Conservation (phyloP, 1,284 basidiomycete genomes). For the Amylostereum areolatum region DNA sequence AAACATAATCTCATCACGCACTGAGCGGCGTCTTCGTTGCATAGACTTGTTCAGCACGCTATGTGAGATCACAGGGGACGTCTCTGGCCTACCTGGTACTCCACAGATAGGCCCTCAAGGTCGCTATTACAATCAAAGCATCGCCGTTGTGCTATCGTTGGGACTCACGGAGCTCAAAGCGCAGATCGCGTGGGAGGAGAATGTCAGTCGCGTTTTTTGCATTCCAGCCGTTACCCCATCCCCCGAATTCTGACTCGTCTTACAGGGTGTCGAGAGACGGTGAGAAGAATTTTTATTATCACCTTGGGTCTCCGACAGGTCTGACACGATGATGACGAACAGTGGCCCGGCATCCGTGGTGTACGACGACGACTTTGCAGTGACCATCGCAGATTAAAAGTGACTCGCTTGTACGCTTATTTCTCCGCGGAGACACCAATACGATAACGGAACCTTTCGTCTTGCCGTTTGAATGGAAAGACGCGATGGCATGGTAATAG, state of each 20-base stretch:
- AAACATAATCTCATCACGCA: no score
- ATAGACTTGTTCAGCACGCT: background rate
- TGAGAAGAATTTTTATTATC: background rate
- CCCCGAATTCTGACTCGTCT: no score
- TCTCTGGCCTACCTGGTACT: background rate
- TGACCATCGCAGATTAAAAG: background rate
- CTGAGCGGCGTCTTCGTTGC: no score
- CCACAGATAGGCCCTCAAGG: background rate
- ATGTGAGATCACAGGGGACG: background rate
- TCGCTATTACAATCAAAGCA: background rate
- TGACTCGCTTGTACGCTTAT: no score
- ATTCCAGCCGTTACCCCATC: no score
- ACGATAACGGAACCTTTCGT: no score
- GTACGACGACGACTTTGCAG: background rate
- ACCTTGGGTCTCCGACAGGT: background rate
- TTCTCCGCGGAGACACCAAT: no score
- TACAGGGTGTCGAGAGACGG: background rate
- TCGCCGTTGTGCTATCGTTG: background rate
- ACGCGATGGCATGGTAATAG: no score
- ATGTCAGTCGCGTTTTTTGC: background rate
- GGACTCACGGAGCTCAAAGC: background rate
- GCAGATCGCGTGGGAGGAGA: background rate
- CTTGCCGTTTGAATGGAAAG: no score
- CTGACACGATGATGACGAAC: background rate
- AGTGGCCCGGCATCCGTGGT: background rate